Base-by-base conservation (phyloP, 1,139 yeast genomes). In the Hyphopichia wangnamkhiaoensis region DNA sequence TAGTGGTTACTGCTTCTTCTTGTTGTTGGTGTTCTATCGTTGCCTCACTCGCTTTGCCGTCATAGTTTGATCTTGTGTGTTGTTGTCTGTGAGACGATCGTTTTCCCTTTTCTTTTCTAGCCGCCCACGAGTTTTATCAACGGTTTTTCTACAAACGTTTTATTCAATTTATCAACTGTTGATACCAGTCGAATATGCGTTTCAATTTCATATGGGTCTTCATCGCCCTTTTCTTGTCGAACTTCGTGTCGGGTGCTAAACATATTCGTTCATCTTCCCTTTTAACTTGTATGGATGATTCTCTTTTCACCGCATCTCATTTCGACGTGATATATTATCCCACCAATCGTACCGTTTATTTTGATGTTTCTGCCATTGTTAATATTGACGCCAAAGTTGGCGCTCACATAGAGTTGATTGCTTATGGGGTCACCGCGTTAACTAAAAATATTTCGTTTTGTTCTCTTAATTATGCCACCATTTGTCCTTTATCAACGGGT, bases 261-360 rank as follows among this genome's bases (percentile, higher is more conserved):
- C 65, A 54, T 45, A 65, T 84, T 47, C 64, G 67, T 45, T 76
- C 96, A 1, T 63, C 79, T 12, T 89, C 98, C n/a, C 73, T 94
- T 50, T 70, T 91, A 51, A 87, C 98, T 35, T 93, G 99, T 69
- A 90, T 90, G 96, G 84, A 82, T 40, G 71, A 86, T 61, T 91
- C 98, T 10, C 84, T 82, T 59, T 82, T 94, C 58, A 82, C 96
- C 1, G 94, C 97, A 5, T 79, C 91, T n/a, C 79, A 73, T 49
- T 91, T 94, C 56, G 86, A 87, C 51, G 95, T 91, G 42, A 65
- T 65, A 33, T 87, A 76, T 58, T 82, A 66, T 55, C 95, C 95
- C 3, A 71, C 66, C 35, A 85, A 84, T 60, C 62, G 61, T 16
- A 71, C 85, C 1, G 82, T 84, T 8, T 68, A 66, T 15, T 82